Percentiles rank a stretch among this genome's conserved stretches.
Conservation (phyloP, 495 filamentous ascomycete genomes). For the Aspergillus ellipticus region DNA sequence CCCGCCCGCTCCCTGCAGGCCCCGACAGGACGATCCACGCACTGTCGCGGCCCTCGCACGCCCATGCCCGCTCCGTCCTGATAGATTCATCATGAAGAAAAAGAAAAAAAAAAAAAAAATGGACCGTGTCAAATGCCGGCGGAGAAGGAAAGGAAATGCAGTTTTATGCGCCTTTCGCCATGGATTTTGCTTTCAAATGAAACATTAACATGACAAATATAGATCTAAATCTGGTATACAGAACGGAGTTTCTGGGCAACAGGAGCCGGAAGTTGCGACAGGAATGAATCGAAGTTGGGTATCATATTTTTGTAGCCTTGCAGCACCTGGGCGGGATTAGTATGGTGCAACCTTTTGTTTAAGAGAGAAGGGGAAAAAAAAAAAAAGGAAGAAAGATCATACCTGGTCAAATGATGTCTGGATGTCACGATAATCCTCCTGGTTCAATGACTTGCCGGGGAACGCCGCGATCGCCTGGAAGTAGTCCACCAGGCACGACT, state of each 20-base stretch:
- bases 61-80: too few relatives aligned
- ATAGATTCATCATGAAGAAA: too few relatives aligned
- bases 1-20: conserved; percentile 9
- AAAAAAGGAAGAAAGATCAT: conserved; percentile 10
- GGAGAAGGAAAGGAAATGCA: neutral
- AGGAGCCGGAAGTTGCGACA: conserved; percentile 60
- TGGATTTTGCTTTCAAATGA: conserved; percentile 15
- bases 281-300: conserved; percentile 76
- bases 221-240: conserved; percentile 42
- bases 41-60: neutral
- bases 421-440: conserved; percentile 50
- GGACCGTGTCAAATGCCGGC: neutral
- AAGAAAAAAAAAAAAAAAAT: neutral
- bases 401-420: conserved; percentile 52
- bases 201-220: conserved; percentile 9
- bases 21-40: conserved; percentile 3
- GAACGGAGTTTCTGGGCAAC: conserved; percentile 56
- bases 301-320: conserved; percentile 82
- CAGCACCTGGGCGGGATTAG: conserved; percentile 56
- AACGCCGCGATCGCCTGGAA: conserved; percentile 82
- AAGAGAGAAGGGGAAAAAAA: neutral
- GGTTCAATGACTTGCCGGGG: conserved; percentile 51
- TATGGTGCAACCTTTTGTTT: too few relatives aligned
- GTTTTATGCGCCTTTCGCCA: conserved; percentile 29
- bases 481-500: conserved; percentile 74